Conservation (phyloP, 768 basidiomycete species). For the Termitomyces sp. region DNA sequence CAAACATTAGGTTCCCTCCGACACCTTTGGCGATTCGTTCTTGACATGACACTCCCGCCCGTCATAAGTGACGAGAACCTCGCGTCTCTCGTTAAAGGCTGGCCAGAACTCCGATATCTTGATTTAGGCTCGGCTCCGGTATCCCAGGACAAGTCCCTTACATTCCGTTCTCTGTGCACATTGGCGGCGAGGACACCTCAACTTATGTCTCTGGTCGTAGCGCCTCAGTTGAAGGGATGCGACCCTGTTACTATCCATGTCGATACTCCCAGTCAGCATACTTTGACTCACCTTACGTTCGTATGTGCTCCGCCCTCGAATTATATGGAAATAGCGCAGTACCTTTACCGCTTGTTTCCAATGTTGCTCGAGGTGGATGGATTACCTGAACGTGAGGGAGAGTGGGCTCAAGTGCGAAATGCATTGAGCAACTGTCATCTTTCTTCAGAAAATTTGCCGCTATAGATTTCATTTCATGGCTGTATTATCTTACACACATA, state of each 20-base stretch:
- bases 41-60: constrained; percentile 35
- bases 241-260: neutral
- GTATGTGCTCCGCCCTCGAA: constrained; percentile 24
- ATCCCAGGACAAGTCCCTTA: constrained; percentile 15
- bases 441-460: neutral
- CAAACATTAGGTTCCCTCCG: constrained; percentile 27
- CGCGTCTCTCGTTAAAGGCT: constrained; percentile 32
- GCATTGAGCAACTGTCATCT: constrained; percentile 1
- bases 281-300: constrained; percentile 29
- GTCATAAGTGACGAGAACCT: constrained; percentile 32
- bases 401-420: constrained; percentile 17
- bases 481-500: neutral
- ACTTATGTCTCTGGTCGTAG: constrained; percentile 25
- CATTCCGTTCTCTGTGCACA: constrained; percentile 19
- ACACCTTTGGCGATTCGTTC: constrained; percentile 26
- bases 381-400: constrained; percentile 24
- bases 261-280: constrained; percentile 13
- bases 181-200: constrained; percentile 20
- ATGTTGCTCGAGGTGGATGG: constrained; percentile 28
- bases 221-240: constrained; percentile 17
- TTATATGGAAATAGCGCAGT: constrained; percentile 17
- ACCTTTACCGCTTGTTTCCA: constrained; percentile 34
- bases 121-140: constrained; percentile 29
- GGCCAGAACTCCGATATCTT: constrained; percentile 38
- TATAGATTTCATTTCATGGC: neutral